Evolutionary conservation across 352 stramenopile genomes (phyloP).

Genomic region (Phytopythium chamaehyphon): DNA sequence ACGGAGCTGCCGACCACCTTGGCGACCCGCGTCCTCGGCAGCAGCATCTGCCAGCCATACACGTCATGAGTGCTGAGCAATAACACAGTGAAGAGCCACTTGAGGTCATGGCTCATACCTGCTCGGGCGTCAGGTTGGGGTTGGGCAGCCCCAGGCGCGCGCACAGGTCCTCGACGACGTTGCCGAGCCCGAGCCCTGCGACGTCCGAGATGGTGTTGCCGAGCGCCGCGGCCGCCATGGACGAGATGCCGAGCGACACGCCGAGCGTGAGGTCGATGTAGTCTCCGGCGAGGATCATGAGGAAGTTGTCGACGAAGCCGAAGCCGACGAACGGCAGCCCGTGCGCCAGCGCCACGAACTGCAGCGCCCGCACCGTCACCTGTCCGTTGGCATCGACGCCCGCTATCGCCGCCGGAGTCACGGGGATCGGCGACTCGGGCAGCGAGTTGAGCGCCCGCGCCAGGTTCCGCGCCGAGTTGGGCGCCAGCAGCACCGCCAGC

Average conservation of each 20-base stretch:
- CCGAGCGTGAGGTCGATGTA: slow-evolving; percentile 85
- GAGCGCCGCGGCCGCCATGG: slow-evolving; percentile 81
- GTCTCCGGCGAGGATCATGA: slow-evolving; percentile 91
- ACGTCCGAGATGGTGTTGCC: slow-evolving; percentile 85
- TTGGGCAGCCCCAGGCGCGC: slow-evolving; percentile 55
- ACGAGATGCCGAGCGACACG: slow-evolving; percentile 82
- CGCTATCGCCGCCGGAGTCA: background rate
- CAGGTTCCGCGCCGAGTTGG: slow-evolving; percentile 48
- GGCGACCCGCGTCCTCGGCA: slow-evolving; percentile 56
- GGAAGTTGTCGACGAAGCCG: slow-evolving; percentile 97
- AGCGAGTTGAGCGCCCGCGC: slow-evolving; percentile 34
- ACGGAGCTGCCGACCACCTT: slow-evolving; percentile 67
- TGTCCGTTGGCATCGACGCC: background rate
- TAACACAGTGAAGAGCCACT: too few species aligned
- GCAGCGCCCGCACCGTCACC: slow-evolving; percentile 48
- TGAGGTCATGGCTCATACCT: too few species aligned
- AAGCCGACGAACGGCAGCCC: slow-evolving; percentile 96
- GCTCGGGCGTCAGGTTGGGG: slow-evolving; percentile 48
- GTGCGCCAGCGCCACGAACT: slow-evolving; percentile 59
- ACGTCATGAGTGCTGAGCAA: background rate
- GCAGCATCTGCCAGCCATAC: slow-evolving; percentile 36
- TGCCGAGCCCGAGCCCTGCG: slow-evolving; percentile 59
- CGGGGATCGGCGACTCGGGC: background rate
- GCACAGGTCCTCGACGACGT: slow-evolving; percentile 80
- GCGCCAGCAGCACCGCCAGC: slow-evolving; percentile 37